Evolutionary conservation across 495 filamentous ascomycete species (phyloP), one percentile per base, ranked within the genome.

Genomic region (Evernia prunastri): DNA sequence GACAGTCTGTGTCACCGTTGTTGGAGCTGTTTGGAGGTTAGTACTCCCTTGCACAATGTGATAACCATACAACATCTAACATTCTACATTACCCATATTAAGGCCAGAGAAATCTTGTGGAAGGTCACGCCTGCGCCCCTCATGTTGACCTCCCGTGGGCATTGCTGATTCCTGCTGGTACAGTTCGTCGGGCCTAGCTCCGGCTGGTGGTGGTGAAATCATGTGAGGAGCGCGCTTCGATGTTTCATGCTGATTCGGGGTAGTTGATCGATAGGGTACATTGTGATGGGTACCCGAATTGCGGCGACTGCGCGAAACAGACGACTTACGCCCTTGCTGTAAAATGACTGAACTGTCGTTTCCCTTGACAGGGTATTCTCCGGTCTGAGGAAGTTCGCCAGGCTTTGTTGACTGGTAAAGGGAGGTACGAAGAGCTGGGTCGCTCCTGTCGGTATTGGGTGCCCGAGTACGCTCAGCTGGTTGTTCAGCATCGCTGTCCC

Each of bases 351-450:
- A 61, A 29, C 61, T 63, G 39, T 64, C 70, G 61, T 75, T 73
- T 59, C 72, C 71, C 15, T 62, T 68, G 13, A 73, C 63, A 13
- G 75, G 70, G 58, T 72, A 72, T 8, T 68, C 64, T 36, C 73
- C 73, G 23, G 58, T 69, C 31, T 70, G 58, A 12, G 73, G 73
- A 31, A 64, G 56, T 53, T 62, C 65, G 18, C 59, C 61, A 0
- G 71, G 63, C 13, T 64, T 10, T 29, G 70, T 66, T 12, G 63
- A 59, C 43, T 75, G 72, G 56, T 77, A 77, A 15, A 61, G 64
- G 63, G 61, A 64, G 11, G 66, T 61, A 15, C 61, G 64, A 27
- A 70, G 35, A 37, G 23, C 53, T 17, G 66, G 64, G 51, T 70
- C 61, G 1, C 25, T 47, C 27, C 36, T 58, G 13, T 10, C 20